These are phyloP conservation scores for Pyrenochaeta sp. DNA, from an alignment of 2,329 filamentous ascomycete genomes.

Conservation along the genomic window DNA sequence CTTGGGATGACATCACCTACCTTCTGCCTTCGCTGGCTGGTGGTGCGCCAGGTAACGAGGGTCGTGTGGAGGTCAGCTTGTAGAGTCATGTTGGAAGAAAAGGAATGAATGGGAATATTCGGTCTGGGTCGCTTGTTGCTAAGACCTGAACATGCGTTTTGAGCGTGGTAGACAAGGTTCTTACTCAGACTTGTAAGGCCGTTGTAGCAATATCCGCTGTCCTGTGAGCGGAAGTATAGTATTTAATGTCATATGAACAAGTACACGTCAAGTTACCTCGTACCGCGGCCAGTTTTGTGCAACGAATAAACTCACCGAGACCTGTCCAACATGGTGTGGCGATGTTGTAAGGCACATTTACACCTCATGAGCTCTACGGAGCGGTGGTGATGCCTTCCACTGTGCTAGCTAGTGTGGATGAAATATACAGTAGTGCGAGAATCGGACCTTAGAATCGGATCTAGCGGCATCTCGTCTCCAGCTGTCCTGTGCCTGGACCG, in stretches of 20 bases:
- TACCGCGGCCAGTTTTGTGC: background rate
- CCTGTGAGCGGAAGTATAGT: conserved; percentile 40
- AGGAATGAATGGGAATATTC: conserved; percentile 38
- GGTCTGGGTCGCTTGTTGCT: conserved; percentile 32
- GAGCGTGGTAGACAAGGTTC: conserved; percentile 40
- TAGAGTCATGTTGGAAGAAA: conserved; percentile 40
- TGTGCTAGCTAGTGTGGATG: too few species aligned
- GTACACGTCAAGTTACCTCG: conserved; percentile 3
- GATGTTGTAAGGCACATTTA: too few species aligned
- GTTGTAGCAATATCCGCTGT: conserved; percentile 44
- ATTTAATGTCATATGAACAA: conserved; percentile 41
- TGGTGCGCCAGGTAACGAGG: conserved; percentile 51
- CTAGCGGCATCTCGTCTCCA: too few species aligned
- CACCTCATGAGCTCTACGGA: too few species aligned
- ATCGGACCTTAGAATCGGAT: too few species aligned
- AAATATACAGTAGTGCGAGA: too few species aligned
- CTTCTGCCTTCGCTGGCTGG: conserved; percentile 50
- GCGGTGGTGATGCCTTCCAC: too few species aligned
- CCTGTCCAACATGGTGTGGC: too few species aligned
- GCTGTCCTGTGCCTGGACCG: too few species aligned
- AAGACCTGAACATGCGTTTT: conserved; percentile 40
- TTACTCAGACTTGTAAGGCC: conserved; percentile 28
- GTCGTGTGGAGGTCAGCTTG: conserved; percentile 53
- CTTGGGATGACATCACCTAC: conserved; percentile 72
- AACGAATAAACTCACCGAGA: too few species aligned